Conservation (phyloP, 2,329 filamentous ascomycete species). For the Tolypocladium amazonense region DNA sequence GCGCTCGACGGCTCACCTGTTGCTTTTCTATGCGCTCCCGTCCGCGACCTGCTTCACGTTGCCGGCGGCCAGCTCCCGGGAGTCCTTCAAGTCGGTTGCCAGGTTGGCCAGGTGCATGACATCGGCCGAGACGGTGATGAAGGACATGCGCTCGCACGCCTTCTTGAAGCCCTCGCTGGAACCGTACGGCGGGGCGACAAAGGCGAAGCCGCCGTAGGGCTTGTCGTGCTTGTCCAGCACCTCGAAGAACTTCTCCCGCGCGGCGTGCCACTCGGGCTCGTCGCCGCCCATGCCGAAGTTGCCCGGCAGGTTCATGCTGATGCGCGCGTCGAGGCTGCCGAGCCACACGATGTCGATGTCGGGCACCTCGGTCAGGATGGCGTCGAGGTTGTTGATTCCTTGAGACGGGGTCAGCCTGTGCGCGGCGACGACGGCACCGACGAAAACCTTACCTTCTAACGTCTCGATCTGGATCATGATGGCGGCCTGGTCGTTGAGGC, state of each 20-base stretch:
- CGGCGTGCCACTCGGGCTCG: conserved; percentile 31
- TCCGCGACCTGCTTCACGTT: background rate
- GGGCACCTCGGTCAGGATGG: conserved; percentile 32
- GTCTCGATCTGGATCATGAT: conserved; percentile 38
- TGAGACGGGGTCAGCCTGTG: background rate
- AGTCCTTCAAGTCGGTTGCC: conserved; percentile 9
- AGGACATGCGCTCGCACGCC: conserved; percentile 14
- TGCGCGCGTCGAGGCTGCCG: conserved; percentile 29
- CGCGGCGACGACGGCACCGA: background rate
- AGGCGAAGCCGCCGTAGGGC: conserved; percentile 23
- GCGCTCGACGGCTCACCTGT: too few relatives aligned
- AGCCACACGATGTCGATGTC: conserved; percentile 38
- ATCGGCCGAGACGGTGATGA: conserved; percentile 12
- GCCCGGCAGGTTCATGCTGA: conserved; percentile 30
- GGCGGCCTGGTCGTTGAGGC: conserved; percentile 34
- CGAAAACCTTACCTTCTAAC: conserved; percentile 12
- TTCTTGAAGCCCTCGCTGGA: conserved; percentile 12
- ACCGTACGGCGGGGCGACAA: conserved; percentile 14
- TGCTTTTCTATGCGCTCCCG: background rate
- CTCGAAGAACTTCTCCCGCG: conserved; percentile 23
- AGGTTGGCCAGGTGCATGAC: conserved; percentile 11
- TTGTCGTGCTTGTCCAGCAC: conserved; percentile 34
- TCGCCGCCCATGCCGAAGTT: conserved; percentile 18
- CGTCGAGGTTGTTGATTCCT: conserved; percentile 36
- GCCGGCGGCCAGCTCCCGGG: conserved; percentile 4